phyloP scores from a whole-genome alignment of 169 alveolate genomes.

The Plasmodium gallinaceum region DNA sequence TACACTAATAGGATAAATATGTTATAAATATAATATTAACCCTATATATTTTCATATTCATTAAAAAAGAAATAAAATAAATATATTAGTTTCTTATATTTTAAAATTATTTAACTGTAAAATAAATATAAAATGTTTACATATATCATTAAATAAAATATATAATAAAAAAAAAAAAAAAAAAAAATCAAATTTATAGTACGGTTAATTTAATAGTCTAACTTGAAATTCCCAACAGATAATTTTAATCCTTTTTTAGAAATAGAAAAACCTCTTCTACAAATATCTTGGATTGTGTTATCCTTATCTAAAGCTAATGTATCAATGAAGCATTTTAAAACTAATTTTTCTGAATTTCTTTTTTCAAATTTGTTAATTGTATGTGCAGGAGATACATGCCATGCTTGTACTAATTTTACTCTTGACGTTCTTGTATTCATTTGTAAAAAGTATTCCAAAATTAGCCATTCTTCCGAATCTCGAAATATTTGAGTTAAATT shows the following conservation, averaged over 20 bases:
- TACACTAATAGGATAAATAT: too few relatives aligned
- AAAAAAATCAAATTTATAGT: too few relatives aligned
- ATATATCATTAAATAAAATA: too few relatives aligned
- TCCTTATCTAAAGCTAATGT: slow-evolving; percentile 87
- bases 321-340: slow-evolving; percentile 89
- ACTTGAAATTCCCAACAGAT: slow-evolving; percentile 91
- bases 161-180: too few relatives aligned
- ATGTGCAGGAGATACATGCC: slow-evolving; percentile 82
- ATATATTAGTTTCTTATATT: too few relatives aligned
- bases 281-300: slow-evolving; percentile 90
- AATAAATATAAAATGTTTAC: too few relatives aligned
- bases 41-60: too few relatives aligned
- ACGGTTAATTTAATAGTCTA: background rate
- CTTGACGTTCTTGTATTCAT: slow-evolving; percentile 85
- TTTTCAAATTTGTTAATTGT: slow-evolving; percentile 70
- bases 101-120: too few relatives aligned
- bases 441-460: slow-evolving; percentile 83
- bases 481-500: slow-evolving; percentile 76
- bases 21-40: too few relatives aligned
- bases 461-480: slow-evolving; percentile 86
- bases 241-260: slow-evolving; percentile 89
- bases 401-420: slow-evolving; percentile 85
- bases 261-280: slow-evolving; percentile 90
- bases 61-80: too few relatives aligned
- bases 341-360: slow-evolving; percentile 81